Evolutionary conservation across 306 rosid genomes (phyloP).

Genomic region (Herpetospermum pedunculosum): DNA sequence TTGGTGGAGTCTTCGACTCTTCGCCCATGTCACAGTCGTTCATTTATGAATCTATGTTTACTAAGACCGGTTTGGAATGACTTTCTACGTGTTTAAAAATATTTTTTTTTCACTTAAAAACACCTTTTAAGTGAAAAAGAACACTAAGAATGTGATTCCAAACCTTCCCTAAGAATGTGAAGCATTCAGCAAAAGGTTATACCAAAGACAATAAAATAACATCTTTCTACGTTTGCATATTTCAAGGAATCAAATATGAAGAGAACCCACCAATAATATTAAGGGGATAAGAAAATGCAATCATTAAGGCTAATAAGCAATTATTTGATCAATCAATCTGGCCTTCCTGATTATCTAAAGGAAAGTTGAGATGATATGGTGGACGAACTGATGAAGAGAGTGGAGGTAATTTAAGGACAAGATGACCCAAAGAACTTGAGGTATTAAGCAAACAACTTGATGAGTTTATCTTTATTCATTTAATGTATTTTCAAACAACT

Average conservation of each 20-base stretch:
- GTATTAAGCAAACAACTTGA: not conserved
- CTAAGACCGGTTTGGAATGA: no score
- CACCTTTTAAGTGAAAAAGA: no score
- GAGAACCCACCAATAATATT: not conserved
- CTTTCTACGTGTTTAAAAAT: no score
- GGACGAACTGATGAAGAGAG: not conserved
- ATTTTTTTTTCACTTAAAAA: no score
- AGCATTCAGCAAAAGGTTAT: not conserved
- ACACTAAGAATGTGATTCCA: no score
- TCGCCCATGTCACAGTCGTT: not conserved
- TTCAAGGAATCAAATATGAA: not conserved
- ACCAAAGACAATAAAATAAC: not conserved
- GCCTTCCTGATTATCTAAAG: not conserved
- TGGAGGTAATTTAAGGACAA: not conserved
- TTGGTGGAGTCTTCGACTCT: not conserved
- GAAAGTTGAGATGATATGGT: not conserved
- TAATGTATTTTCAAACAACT: not conserved
- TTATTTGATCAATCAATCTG: not conserved
- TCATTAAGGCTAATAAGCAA: not conserved
- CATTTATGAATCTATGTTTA: no score
- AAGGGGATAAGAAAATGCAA: not conserved
- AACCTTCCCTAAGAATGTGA: not conserved
- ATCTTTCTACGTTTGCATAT: not conserved
- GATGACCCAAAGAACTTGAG: not conserved
- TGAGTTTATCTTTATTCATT: not conserved